These are phyloP conservation scores for Coemansia sp. DNA, from an alignment of 192 early-diverging fungal genomes.

Conservation along the genomic window DNA sequence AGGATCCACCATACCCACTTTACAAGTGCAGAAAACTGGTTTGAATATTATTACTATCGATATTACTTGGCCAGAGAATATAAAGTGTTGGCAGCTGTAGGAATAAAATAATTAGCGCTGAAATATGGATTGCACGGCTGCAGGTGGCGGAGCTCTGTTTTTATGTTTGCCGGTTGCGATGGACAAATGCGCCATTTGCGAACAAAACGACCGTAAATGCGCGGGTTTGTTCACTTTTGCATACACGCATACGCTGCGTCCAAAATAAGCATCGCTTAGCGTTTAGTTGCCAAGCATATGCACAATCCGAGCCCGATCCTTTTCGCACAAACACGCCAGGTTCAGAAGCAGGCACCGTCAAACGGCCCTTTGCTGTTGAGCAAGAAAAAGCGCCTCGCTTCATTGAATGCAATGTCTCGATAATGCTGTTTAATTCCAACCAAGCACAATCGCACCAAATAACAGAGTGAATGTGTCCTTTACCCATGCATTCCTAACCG, in stretches of 20 bases:
- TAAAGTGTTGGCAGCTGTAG: background rate
- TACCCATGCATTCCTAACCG: background rate
- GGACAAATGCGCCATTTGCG: background rate
- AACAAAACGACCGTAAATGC: background rate
- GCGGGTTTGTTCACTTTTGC: background rate
- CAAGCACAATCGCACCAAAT: too few relatives aligned
- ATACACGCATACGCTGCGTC: background rate
- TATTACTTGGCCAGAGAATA: background rate
- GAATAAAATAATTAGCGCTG: background rate
- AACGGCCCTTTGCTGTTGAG: too few relatives aligned
- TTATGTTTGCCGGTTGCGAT: background rate
- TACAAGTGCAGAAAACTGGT: too few relatives aligned
- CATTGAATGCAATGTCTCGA: too few relatives aligned
- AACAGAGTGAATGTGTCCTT: background rate
- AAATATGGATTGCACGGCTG: background rate
- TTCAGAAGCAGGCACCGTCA: too few relatives aligned
- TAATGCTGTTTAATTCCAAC: too few relatives aligned
- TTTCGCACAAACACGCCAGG: too few relatives aligned
- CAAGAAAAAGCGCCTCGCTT: too few relatives aligned
- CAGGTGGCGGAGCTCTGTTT: conserved; percentile 5
- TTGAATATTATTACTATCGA: too few relatives aligned
- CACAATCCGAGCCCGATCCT: too few relatives aligned
- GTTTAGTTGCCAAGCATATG: too few relatives aligned
- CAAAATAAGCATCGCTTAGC: background rate
- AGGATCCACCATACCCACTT: conserved; percentile 46